Conservation (phyloP, 2,329 filamentous ascomycete species). For the Aureobasidium sp. region DNA sequence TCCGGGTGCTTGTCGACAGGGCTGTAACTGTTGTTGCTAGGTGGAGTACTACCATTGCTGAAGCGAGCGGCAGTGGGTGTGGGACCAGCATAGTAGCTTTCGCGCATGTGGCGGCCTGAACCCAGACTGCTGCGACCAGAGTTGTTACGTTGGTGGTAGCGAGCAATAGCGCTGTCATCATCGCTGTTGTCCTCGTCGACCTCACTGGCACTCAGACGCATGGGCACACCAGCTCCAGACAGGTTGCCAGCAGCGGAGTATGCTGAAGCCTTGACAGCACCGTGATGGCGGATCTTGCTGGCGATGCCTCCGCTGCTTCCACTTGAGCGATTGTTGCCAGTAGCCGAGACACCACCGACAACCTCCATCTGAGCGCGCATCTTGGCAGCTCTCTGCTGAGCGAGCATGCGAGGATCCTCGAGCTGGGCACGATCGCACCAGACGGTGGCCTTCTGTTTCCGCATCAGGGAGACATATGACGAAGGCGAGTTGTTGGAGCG, state of each 20-base stretch:
- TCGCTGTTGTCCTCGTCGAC: conserved; percentile 83
- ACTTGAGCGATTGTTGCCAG: conserved; percentile 19
- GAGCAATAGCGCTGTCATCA: conserved; percentile 47
- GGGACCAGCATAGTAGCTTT: conserved; percentile 23
- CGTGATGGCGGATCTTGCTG: conserved; percentile 82
- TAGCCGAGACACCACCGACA: conserved; percentile 46
- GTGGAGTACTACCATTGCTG: conserved; percentile 46
- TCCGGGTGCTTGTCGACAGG: conserved; percentile 21
- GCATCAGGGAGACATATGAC: conserved; percentile 92
- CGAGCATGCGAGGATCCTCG: conserved; percentile 76
- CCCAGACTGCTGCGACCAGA: conserved; percentile 61
- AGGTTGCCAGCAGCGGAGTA: conserved; percentile 66
- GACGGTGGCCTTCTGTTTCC: conserved; percentile 94
- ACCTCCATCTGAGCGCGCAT: conserved; percentile 79
- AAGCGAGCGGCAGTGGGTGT: conserved; percentile 25
- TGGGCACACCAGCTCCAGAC: conserved; percentile 72
- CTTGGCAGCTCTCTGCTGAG: conserved; percentile 80
- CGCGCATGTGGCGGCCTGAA: conserved; percentile 32
- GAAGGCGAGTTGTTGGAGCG: conserved; percentile 52
- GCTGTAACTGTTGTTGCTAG: conserved; percentile 31
- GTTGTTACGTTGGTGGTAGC: conserved; percentile 60
- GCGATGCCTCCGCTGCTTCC: conserved; percentile 46
- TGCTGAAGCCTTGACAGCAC: conserved; percentile 67
- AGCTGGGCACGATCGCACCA: conserved; percentile 95
- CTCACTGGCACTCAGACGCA: conserved; percentile 90